Evolutionary conservation across 139 green algal genomes (phyloP).

Genomic region (Micractinium conductrix): DNA sequence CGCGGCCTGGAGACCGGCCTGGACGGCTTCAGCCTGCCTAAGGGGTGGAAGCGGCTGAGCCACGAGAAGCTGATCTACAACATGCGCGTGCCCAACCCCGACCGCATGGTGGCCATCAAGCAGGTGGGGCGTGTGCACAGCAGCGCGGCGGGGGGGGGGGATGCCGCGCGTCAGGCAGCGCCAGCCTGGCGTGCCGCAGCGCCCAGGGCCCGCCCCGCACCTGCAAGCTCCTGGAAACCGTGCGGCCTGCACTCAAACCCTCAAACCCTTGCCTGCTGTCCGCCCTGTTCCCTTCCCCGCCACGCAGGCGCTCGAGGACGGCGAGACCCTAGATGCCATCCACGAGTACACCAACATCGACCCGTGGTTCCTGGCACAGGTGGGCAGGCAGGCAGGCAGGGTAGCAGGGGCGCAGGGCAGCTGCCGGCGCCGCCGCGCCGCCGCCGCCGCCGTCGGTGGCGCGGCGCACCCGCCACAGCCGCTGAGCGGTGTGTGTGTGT

Average conservation of each 20-base stretch:
- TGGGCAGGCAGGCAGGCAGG: constrained; percentile 27
- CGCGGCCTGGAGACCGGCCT: constrained; percentile 92
- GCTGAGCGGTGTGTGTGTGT: too few species aligned
- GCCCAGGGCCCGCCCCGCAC: too few species aligned
- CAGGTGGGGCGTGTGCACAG: constrained; percentile 58
- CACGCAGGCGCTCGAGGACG: constrained; percentile 86
- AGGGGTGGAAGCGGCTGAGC: constrained; percentile 79
- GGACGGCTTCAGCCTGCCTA: constrained; percentile 87
- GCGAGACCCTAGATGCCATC: constrained; percentile 80
- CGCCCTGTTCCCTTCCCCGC: constrained; percentile 43
- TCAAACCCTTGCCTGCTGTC: neutral
- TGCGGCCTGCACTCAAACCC: too few species aligned
- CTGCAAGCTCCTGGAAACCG: too few species aligned
- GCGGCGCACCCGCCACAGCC: too few species aligned
- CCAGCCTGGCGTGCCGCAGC: too few species aligned
- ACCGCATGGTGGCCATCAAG: constrained; percentile 86
- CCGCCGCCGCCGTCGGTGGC: too few species aligned
- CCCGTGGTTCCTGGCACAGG: constrained; percentile 95
- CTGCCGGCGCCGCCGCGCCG: neutral
- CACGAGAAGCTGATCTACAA: constrained; percentile 85
- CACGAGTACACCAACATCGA: constrained; percentile 95
- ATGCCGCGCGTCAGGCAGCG: too few species aligned
- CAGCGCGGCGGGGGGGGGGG: too few species aligned
- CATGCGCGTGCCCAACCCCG: constrained; percentile 90
- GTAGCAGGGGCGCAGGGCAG: neutral